Evolutionary conservation across 495 filamentous ascomycete genomes (phyloP), one percentile per base, ranked within the genome.

Genomic region (Terfezia claveryi): DNA sequence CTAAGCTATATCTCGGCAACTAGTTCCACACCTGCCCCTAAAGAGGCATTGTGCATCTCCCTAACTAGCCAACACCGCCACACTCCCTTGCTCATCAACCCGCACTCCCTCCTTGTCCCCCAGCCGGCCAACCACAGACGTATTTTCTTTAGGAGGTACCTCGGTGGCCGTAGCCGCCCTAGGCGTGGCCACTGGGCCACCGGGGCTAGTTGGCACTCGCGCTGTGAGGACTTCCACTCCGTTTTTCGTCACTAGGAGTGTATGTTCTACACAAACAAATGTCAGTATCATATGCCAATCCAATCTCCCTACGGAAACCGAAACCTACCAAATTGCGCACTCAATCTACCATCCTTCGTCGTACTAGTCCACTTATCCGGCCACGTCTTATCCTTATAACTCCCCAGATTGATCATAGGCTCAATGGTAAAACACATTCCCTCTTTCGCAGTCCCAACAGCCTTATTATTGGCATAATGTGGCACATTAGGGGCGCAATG

Each of bases 361-460:
- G 79, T 80, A 62, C 82, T 87, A 1, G 86, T 93, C 86, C 86
- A 93, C 66, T 89, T 78, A 65, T 93, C 86, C 4, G 86, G 86
- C 86, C 86, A 93, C 0, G 82, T 89, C 55, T 82, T 76, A 62
- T 93, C 86, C 46, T 76, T 75, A 61, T 86, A 79, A 10, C 80
- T 85, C 23, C 86, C 87, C 10, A 86, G 67, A 41, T 82, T 83
- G 60, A 93, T 83, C 85, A 93, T 93, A 14, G 86, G 86, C 69
- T 93, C 86, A 56, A 93, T 92, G 1, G 87, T 92, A 57, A 93
- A 93, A 59, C 82, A 87, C 87, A 92, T 91, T 37, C 87, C 86
- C 7, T 79, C 76, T 69, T 91, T 89, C 46, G 85, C 86, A 17
- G 78, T 77, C 46, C 86, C 86, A 0, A 91, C 82, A 0, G 86